Evolutionary conservation across 2,329 filamentous ascomycete genomes (phyloP).

Genomic region (Periconia sp.): DNA sequence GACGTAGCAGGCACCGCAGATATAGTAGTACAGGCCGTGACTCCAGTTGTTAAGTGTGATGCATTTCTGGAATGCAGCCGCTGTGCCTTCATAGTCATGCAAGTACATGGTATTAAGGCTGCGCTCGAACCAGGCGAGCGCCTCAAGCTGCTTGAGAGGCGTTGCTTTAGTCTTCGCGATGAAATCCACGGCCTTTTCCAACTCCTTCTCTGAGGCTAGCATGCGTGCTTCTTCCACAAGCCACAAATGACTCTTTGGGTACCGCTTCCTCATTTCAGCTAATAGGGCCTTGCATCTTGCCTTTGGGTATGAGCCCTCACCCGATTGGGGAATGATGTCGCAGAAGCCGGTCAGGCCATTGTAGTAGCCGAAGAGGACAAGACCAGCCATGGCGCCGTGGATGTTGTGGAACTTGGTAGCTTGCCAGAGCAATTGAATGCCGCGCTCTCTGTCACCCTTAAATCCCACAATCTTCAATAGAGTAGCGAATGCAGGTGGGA

Average conservation of each 20-base stretch:
- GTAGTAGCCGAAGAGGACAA: slow-evolving; percentile 84
- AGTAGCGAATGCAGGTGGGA: slow-evolving; percentile 88
- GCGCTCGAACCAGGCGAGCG: slow-evolving; percentile 84
- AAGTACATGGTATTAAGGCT: slow-evolving; percentile 78
- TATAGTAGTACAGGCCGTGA: slow-evolving; percentile 86
- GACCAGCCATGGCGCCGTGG: slow-evolving; percentile 87
- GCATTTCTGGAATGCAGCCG: slow-evolving; percentile 71
- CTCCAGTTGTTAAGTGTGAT: slow-evolving; percentile 78
- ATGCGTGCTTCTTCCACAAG: slow-evolving; percentile 85
- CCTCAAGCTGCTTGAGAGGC: slow-evolving; percentile 86
- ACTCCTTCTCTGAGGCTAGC: slow-evolving; percentile 68
- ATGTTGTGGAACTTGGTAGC: slow-evolving; percentile 85
- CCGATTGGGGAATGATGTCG: slow-evolving; percentile 77
- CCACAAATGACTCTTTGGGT: slow-evolving; percentile 86
- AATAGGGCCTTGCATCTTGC: slow-evolving; percentile 72
- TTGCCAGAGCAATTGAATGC: slow-evolving; percentile 87
- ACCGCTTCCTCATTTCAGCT: slow-evolving; percentile 73
- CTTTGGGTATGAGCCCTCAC: slow-evolving; percentile 70
- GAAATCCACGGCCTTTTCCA: slow-evolving; percentile 71
- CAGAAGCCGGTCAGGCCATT: slow-evolving; percentile 85
- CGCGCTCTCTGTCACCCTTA: slow-evolving; percentile 82
- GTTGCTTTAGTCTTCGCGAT: slow-evolving; percentile 66
- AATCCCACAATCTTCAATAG: slow-evolving; percentile 90
- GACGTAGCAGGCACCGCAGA: slow-evolving; percentile 78
- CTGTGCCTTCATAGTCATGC: slow-evolving; percentile 76